Evolutionary conservation across 2,329 filamentous ascomycete species (phyloP).

Genomic region (Sclerotinia trifoliorum): DNA sequence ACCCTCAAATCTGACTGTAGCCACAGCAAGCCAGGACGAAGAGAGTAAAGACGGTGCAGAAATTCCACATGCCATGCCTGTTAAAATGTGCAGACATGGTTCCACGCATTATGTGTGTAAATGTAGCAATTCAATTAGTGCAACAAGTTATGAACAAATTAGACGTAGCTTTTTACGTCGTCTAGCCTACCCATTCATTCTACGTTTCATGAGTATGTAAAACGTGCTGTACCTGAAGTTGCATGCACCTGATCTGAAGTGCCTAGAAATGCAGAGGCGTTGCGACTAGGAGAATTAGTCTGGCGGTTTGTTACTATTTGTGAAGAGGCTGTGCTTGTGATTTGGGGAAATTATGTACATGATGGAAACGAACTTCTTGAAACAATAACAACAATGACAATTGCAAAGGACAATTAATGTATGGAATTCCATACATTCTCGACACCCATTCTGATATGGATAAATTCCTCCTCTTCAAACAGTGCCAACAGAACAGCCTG

Average conservation of each 20-base stretch:
- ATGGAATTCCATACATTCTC: not conserved
- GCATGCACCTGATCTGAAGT: constrained; percentile 11
- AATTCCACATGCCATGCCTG: constrained; percentile 15
- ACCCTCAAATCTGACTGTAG: constrained; percentile 18
- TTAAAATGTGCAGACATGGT: constrained; percentile 4
- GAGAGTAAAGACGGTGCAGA: not conserved
- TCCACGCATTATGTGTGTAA: not conserved
- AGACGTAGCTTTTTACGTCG: constrained; percentile 3
- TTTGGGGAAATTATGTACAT: constrained; percentile 13
- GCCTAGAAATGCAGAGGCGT: constrained; percentile 11
- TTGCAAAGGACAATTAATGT: not conserved
- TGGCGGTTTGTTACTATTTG: constrained; percentile 20
- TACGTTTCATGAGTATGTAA: constrained; percentile 21
- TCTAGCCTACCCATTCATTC: not conserved
- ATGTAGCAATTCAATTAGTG: not conserved
- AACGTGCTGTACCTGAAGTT: constrained; percentile 21
- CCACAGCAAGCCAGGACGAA: constrained; percentile 1
- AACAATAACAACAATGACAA: not conserved
- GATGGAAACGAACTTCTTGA: not conserved
- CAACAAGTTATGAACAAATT: not conserved
- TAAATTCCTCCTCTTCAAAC: not conserved
- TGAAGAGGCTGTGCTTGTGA: constrained; percentile 16
- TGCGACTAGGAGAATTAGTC: not conserved
- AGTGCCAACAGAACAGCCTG: not conserved
- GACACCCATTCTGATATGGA: not conserved